Evolutionary conservation across 2,329 filamentous ascomycete species (phyloP), one percentile per base, ranked within the genome.

Genomic region (Monosporascus sp.): DNA sequence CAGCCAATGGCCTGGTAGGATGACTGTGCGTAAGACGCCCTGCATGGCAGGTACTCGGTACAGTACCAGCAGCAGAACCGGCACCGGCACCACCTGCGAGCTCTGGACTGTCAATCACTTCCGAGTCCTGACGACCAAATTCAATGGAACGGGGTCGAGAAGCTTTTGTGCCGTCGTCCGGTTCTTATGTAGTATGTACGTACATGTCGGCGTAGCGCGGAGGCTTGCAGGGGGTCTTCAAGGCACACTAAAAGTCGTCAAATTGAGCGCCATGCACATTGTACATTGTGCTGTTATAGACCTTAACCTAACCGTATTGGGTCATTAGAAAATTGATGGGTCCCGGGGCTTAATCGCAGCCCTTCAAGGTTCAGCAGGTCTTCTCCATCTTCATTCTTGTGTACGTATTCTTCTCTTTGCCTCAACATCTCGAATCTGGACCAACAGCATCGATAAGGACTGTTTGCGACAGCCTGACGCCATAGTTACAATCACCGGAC

Each of bases 381-480:
- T 62, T 59, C 60, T 58, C 57, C 56, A 57, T 62, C 57, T 58
- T 56, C 59, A 60, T 61, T 61, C 58, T 56, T 56, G 58, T 60
- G 24, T 46, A 46, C 43, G 43, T 46, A 46, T 46, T 46, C 8
- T 46, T 24, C 24, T 46, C 22, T 31, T 17, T 46, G 43, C 60
- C 61, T 61, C 60, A 60, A 58, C 60, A 62, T 60, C 59, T 60
- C 53, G 57, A 58, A 58, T 17, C 14, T 26, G 43, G 43, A 14
- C 43, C 3, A 31, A 46, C 43, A 15, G 26, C 43, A 46, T 46
- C 43, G 22, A 26, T n/a, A 46, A 46, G 43, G 43, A 46, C 43
- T 6, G 11, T 28, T 18, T 46, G n/a, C 43, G 22, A 28, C 43
- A 15, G 14, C 43, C 17, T 22, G 43, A 31, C 22, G 24, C 22